A percentile compares a stretch with the other conserved stretches of the same genome.
Conservation (phyloP, 768 basidiomycete genomes). For the Leccinum incarnatum region DNA sequence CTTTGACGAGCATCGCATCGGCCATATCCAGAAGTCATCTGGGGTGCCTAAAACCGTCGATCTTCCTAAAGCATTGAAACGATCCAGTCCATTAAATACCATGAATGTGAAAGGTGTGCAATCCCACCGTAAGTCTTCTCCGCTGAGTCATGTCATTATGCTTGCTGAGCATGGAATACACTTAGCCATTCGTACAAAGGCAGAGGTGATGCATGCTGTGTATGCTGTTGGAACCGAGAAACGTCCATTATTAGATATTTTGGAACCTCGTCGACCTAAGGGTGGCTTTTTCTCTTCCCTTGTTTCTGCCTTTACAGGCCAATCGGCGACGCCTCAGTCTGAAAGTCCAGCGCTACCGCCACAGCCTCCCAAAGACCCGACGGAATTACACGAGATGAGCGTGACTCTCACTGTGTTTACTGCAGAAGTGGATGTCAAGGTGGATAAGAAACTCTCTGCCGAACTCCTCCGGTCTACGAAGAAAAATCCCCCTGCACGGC, state of each 20-base stretch:
- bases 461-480: constrained; percentile 92
- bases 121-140: constrained; percentile 51
- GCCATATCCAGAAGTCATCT: constrained; percentile 59
- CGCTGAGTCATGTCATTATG: not conserved
- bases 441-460: constrained; percentile 61
- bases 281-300: constrained; percentile 48
- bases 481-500: constrained; percentile 80
- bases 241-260: constrained; percentile 38
- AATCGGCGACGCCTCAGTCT: constrained; percentile 10
- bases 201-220: constrained; percentile 13
- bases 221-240: constrained; percentile 30
- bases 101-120: constrained; percentile 72
- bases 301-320: constrained; percentile 25
- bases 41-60: constrained; percentile 50
- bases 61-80: constrained; percentile 56
- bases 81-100: constrained; percentile 51
- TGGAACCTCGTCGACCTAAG: constrained; percentile 28
- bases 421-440: constrained; percentile 50
- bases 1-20: constrained; percentile 75
- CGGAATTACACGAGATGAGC: constrained; percentile 20
- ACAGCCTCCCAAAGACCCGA: constrained; percentile 23
- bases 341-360: constrained; percentile 8
- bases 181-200: constrained; percentile 39
- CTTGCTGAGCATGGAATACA: constrained; percentile 1
- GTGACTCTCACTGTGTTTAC: constrained; percentile 35